Base-by-base conservation (phyloP, 805 yeast genomes). In the Yarrowia sp. region DNA sequence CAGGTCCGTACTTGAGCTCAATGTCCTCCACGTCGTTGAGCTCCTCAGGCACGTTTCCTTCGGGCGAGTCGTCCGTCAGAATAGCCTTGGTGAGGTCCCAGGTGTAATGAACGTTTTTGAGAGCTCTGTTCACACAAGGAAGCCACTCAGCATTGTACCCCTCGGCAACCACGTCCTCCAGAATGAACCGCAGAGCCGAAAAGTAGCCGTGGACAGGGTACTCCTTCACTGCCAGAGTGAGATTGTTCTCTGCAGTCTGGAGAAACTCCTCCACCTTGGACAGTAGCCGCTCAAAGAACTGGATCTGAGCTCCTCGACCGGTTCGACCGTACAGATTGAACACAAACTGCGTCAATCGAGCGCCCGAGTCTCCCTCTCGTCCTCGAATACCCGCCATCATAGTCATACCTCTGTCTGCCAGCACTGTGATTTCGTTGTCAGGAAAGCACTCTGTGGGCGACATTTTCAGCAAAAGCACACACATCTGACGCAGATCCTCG, bases 341-440 rank as follows among this genome's bases (percentile, higher is more conserved):
- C 19, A 88, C 70, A 74, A 87, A 83, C 73, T 85, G 86, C 38
- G 89, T 79, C 15, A 88, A 79, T 48, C 87, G 84, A 0, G 97
- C 92, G 9, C 93, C 97, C 32, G 91, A 88, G 70, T 92, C 97
- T 55, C 90, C 88, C 69, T 83, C 86, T 67, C 92, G 86, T 46
- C 89, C 86, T 77, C 79, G 75, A 78, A 79, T 65, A 68, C 79
- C 74, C 69, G 77, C 11, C 78, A 80, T 63, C 72, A 79, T 36
- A 43, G 40, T 9, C 69, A 70, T 11, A 3, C 69, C 71, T 3
- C 41, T 19, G 12, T 72, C 50, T 8, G 74, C 71, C 22, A 76
- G 67, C 15, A 72, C 72, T 8, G 76, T 74, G 9, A 81, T 71
- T 9, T 35, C 35, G 15, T 59, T 26, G 16, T 43, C 42, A 2